Evolutionary conservation across 495 filamentous ascomycete genomes (phyloP), one percentile per base, ranked within the genome.

Genomic region (Penicillium longicatenatum): DNA sequence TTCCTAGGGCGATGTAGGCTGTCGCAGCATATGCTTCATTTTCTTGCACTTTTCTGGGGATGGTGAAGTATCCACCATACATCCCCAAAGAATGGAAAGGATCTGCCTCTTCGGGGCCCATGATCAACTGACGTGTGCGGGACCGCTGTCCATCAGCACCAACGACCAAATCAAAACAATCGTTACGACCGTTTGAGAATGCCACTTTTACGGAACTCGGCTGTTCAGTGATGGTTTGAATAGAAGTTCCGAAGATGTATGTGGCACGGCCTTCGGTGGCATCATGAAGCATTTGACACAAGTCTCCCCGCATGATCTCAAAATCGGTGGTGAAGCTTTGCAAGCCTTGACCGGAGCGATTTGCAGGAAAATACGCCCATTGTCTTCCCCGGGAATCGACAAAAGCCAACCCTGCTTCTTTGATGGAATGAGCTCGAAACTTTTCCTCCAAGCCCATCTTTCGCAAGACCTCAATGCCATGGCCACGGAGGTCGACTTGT

Each of bases 91-190:
- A 26, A 26, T 26, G 26, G 3, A 26, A 26, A 26, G 26, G 26
- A 26, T 26, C 26, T 2, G 35, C 24, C 11, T 24, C 22, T 51
- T 35, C 19, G 20, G 45, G 31, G 6, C 58, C 65, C 7, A 78
- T 52, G 46, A 78, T 73, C 52, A 75, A 60, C 30, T 50, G 63
- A 6, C 82, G 67, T 4, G 71, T 77, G 6, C 55, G 60, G 0
- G 82, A 84, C 10, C 70, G 60, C 4, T 70, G 54, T 4, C 82
- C 82, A 66, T 85, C 82, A 1, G 77, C 78, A 5, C 64, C 80
- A 39, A 85, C 72, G 3, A 83, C 50, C 22, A 84, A 61, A 63
- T 85, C 80, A 62, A 70, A 85, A 1, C 50, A 58, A 6, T 63
- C 65, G 24, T 45, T 57, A 12, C 20, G 47, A 1, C 75, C 75